Base-by-base conservation (phyloP, 305 asterid species). In the Coffea humblotiana region DNA sequence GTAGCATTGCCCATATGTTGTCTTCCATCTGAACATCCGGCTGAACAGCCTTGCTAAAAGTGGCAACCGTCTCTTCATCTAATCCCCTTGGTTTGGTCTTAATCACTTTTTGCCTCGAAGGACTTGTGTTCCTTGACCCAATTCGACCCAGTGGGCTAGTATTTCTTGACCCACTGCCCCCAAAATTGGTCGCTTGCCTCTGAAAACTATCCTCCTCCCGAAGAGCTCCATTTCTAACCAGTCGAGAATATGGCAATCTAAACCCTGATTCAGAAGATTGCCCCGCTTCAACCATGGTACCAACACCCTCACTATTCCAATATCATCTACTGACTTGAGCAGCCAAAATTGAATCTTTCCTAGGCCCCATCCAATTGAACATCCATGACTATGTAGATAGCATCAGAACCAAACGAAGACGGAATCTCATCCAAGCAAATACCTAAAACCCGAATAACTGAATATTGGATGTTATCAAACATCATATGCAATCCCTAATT, bases 21-120 rank as follows among this genome's bases (percentile, higher is more conserved):
- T 96, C 98, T 82, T 96, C 99, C 99, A 96, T 96, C 72, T 87
- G 98, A 58, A 96, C 85, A 85, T 94, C 99, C 0, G 97, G 98
- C 45, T 90, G 99, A 71, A 85, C 82, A 40, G 72, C 54, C 86
- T 90, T 93, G 78, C 79, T 72, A 79, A 91, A 90, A 0, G 96
- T 91, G 32, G 97, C 83, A 72, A 88, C 87, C 2, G 93, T 90
- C 88, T 95, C 99, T 86, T 95, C 99, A 83, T 95, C 99, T 45
- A 94, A 87, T 58, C 99, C 99, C 37, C 99, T 88, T 3, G 99
- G 99, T 79, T 92, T 95, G 69, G 99, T 94, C 85, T 84, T 87
- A 66, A 87, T 79, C 79, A 88, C 93, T 83, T 90, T 94, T 84
- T 96, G 98, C 83, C 88, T 88, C 6, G 97, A 92, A 27, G 99